Evolutionary conservation across 2,329 filamentous ascomycete species (phyloP).

Genomic region (Elsinoe australis): DNA sequence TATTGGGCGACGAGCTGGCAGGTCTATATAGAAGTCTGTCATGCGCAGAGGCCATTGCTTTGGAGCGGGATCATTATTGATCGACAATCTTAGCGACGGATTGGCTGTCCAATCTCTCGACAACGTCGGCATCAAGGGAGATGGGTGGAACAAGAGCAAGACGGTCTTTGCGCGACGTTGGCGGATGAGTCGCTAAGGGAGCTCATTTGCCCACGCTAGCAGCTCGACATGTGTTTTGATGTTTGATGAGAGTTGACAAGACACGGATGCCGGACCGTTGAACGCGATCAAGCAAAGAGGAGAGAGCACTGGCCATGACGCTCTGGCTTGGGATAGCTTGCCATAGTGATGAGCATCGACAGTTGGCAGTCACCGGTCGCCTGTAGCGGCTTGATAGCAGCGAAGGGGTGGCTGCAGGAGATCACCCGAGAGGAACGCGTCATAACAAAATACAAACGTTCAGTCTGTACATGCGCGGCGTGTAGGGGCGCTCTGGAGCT

Average conservation of each 20-base stretch:
- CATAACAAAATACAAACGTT: not conserved
- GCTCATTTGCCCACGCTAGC: not conserved
- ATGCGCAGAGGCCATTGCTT: not conserved
- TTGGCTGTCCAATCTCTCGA: slow-evolving; percentile 4
- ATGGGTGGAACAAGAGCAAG: too few relatives aligned
- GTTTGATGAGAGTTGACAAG: slow-evolving; percentile 4
- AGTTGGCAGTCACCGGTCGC: slow-evolving; percentile 8
- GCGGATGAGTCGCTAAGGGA: slow-evolving; percentile 6
- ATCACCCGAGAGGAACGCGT: not conserved
- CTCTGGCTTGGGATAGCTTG: not conserved
- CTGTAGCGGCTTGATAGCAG: slow-evolving; percentile 4
- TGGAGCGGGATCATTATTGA: slow-evolving; percentile 4
- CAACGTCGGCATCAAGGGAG: not conserved
- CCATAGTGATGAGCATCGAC: slow-evolving; percentile 3
- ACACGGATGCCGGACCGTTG: slow-evolving; percentile 10
- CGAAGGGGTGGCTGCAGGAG: not conserved
- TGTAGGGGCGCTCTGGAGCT: too few relatives aligned
- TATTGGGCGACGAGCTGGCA: slow-evolving; percentile 5
- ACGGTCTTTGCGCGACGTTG: slow-evolving; percentile 4
- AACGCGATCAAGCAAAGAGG: slow-evolving; percentile 10
- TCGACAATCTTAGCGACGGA: slow-evolving; percentile 12
- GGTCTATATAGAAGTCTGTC: not conserved
- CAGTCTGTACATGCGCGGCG: too few relatives aligned
- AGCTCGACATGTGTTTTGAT: not conserved
- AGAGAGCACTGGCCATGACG: too few relatives aligned